phyloP scores from a whole-genome alignment of 2,329 filamentous ascomycete genomes.

The Shiraia bambusicola region DNA sequence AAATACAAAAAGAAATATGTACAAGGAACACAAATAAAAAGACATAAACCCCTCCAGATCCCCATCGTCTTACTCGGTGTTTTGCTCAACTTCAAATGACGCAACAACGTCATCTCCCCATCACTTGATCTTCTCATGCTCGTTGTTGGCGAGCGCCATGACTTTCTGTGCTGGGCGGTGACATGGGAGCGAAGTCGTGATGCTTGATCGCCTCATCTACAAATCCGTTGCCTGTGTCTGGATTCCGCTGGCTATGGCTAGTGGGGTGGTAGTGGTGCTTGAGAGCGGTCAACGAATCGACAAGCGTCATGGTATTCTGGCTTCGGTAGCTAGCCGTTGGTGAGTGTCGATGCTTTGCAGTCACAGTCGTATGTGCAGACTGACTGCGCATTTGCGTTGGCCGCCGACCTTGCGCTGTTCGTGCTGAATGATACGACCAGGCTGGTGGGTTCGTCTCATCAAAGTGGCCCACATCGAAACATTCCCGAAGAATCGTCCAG shows the following conservation, averaged over 20 bases:
- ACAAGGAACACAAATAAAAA: not conserved
- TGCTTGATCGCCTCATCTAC: conserved; percentile 7
- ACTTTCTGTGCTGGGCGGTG: conserved; percentile 11
- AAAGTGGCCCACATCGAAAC: conserved; percentile 47
- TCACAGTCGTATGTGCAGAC: conserved; percentile 6
- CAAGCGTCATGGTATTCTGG: conserved; percentile 15
- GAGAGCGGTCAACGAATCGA: conserved; percentile 10
- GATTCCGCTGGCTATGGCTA: conserved; percentile 10
- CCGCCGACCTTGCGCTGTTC: conserved; percentile 27
- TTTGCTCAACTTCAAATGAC: too few species aligned
- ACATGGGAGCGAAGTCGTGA: conserved; percentile 19
- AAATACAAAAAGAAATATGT: too few species aligned
- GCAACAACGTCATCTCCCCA: too few species aligned
- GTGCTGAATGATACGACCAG: conserved; percentile 33
- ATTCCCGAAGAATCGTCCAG: conserved; percentile 54
- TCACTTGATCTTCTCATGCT: too few species aligned
- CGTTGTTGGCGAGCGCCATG: not conserved
- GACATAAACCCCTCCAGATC: too few species aligned
- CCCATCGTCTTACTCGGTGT: too few species aligned
- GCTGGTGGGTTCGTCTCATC: conserved; percentile 31
- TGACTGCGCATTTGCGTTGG: conserved; percentile 18
- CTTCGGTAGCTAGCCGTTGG: conserved; percentile 9
- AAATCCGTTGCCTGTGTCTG: conserved; percentile 14
- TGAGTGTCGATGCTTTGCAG: conserved; percentile 9
- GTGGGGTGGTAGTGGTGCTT: conserved; percentile 7